Base-by-base conservation (phyloP, 805 yeast genomes). In the Suhomyces canberraensis region DNA sequence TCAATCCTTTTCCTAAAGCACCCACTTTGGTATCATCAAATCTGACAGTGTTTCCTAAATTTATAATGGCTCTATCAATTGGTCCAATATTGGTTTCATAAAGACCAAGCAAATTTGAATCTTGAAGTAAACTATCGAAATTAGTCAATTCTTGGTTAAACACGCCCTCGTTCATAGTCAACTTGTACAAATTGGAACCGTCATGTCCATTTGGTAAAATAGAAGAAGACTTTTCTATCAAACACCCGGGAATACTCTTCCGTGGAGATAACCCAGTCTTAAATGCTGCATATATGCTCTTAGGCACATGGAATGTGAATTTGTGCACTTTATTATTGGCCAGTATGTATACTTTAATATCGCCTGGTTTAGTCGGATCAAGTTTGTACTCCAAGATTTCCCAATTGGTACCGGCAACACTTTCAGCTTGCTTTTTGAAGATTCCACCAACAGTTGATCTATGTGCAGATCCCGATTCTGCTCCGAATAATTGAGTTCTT, bases 1-100 rank as follows among this genome's bases (percentile, higher is more conserved):
- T 89, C 39, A 93, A 64, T 19, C 96, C 95, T 50, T 75, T 77
- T 6, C 97, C 95, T 8, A 95, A 65, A 0, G 89, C 79, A 7
- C 97, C 96, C n/a, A 86, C 75, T 37, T 75, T 70, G 1, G 78
- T 66, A 30, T 82, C 81, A 44, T 79, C 86, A 45, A 90, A 82
- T 11, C 71, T 70, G 15, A 90, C 84, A 11, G 78, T 69, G 16
- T 80, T 69, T 3, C 98, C 98, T 13, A 93, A 63, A 21, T 82
- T 83, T 45, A 93, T 75, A 29, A 88, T 74, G 0, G 88, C 88
- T 32, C 96, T 66, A 41, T 88, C 91, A 3, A 74, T 65, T 0
- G 87, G 59, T 7, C 67, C 69, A 26, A 93, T 69, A 17, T 85
- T 76, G 4, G 88, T 63, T 56, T 93, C 98, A 61, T 84, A 90